Base-by-base conservation (phyloP, 108 stramenopile species). In the Nitzschia sp. region DNA sequence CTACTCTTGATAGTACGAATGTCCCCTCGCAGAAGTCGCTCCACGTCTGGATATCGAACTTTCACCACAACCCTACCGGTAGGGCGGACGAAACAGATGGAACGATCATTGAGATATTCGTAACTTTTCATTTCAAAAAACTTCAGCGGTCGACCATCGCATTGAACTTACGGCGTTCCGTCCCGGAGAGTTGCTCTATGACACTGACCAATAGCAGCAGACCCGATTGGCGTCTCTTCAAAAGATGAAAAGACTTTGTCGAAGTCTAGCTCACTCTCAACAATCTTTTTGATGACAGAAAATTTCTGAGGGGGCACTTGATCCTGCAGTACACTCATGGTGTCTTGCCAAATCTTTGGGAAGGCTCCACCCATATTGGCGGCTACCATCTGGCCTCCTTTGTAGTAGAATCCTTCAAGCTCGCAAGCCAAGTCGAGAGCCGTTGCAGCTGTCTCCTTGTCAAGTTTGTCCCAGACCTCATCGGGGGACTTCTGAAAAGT, bases 311-410 rank as follows among this genome's bases (percentile, higher is more conserved):
- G 56, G 0, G 94, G 94, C 22, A 85, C 85, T 54, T 84, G 80
- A 73, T 92, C 91, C 61, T 95, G 91, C 57, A 95, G 45, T n/a
- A 87, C 83, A 9, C 77, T 61, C 86, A 95, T 84, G 13, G 91
- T 95, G 29, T 92, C 85, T 59, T 80, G 84, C 94, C 94, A 95
- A 33, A 91, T 82, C 48, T 52, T 29, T 16, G 91, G 91, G 58
- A 95, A 90, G n/a, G 89, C 91, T 58, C 85, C 85, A 6, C 91
- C 89, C 53, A 95, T 86, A 52, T 90, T 90, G 23, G 86, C 83
- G 1, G 94, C 94, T 5, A 71, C 67, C 85, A 95, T 90, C 46
- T 95, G 94, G 15, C 94, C 94, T 17, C 62, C 73, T 52, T 95
- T 95, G 61, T 86, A 79, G 63, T 95, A 95, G 63, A 95, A 92